These are phyloP conservation scores for Paramecium sonneborni DNA, from an alignment of 73 alveolate genomes.

Conservation along the genomic window DNA sequence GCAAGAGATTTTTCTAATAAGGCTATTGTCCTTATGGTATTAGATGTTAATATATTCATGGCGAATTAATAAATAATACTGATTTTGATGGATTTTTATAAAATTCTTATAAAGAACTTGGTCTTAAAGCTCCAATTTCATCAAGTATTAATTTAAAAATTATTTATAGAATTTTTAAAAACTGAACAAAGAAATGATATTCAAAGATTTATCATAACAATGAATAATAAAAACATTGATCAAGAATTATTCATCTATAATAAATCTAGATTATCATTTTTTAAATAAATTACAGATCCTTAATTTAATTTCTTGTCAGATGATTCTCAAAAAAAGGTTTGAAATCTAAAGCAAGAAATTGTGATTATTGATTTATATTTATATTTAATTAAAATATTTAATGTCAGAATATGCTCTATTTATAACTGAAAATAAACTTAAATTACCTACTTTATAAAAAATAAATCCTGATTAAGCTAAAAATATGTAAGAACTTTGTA, in stretches of 20 bases:
- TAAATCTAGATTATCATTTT: not conserved
- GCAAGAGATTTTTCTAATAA: conserved; percentile 86
- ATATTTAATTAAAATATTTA: not conserved
- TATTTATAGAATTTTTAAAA: not conserved
- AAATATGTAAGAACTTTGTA: not conserved
- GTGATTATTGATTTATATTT: not conserved
- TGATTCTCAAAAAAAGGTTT: not conserved
- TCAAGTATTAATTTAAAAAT: not conserved
- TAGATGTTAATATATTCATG: conserved; percentile 93
- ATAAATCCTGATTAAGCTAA: not conserved
- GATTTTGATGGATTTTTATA: conserved; percentile 40
- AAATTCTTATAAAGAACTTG: not conserved
- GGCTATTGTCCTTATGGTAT: conserved; percentile 94
- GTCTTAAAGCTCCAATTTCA: not conserved
- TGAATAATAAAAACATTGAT: not conserved
- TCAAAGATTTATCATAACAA: not conserved
- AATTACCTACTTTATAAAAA: not conserved
- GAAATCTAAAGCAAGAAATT: not conserved
- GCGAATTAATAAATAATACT: conserved; percentile 34
- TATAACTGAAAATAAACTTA: conserved; percentile 16
- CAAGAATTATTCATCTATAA: not conserved
- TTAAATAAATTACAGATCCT: not conserved
- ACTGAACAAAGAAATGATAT: not conserved
- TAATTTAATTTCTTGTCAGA: not conserved
- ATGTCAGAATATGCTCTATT: not conserved